phyloP scores from a whole-genome alignment of 2,329 filamentous ascomycete species.

The Stagonosporopsis vannaccii region DNA sequence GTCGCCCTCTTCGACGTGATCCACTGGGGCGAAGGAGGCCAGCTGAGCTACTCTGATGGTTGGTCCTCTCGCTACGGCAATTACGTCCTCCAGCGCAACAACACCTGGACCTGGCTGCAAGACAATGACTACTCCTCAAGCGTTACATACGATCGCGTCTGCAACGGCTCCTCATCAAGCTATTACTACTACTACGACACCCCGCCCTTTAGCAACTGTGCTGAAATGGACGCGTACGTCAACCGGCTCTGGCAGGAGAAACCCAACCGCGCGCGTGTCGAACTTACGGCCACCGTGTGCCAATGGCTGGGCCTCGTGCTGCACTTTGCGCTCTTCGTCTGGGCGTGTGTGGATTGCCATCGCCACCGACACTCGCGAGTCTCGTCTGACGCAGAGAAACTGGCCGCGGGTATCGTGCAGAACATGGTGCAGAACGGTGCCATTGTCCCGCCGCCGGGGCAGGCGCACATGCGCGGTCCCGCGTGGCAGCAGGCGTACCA shows the following conservation, averaged over 20 bases:
- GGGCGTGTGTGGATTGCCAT: slow-evolving; percentile 49
- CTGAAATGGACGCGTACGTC: slow-evolving; percentile 40
- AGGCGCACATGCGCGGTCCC: slow-evolving; percentile 10
- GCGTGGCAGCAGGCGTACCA: slow-evolving; percentile 6
- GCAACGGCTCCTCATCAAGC: slow-evolving; percentile 11
- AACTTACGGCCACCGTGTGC: slow-evolving; percentile 37
- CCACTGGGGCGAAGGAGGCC: slow-evolving; percentile 32
- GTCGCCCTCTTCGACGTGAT: slow-evolving; percentile 21
- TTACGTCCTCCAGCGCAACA: slow-evolving; percentile 36
- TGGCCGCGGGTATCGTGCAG: slow-evolving; percentile 44
- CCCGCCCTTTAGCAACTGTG: slow-evolving; percentile 32
- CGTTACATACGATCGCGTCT: slow-evolving; percentile 24
- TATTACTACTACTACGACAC: slow-evolving; percentile 2
- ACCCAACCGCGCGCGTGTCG: slow-evolving; percentile 27
- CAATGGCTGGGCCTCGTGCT: slow-evolving; percentile 41
- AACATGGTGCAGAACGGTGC: slow-evolving; percentile 44
- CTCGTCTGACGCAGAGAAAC: slow-evolving; percentile 41
- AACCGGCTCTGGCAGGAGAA: slow-evolving; percentile 40
- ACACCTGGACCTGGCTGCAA: slow-evolving; percentile 41
- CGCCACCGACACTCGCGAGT: slow-evolving; percentile 30
- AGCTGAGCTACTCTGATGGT: slow-evolving; percentile 10
- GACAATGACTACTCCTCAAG: slow-evolving; percentile 15
- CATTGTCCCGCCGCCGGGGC: slow-evolving; percentile 34
- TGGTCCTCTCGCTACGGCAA: slow-evolving; percentile 24
- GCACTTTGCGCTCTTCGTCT: slow-evolving; percentile 48